A percentile compares a stretch with the other conserved stretches of the same genome.
Conservation (phyloP, 169 alveolate species). For the Theileria parva region DNA sequence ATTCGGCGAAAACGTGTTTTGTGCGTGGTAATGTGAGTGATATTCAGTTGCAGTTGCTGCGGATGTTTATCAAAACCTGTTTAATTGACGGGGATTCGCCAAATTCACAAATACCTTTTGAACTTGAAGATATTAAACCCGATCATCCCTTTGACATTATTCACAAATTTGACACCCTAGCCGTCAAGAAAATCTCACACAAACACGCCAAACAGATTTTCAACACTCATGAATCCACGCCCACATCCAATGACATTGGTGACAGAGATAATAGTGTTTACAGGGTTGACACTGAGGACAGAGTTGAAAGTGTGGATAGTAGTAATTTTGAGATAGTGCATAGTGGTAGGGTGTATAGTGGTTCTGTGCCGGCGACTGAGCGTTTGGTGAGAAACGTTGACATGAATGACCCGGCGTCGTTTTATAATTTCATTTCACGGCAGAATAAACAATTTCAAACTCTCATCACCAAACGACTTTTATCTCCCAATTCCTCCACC, state of each 20-base stretch:
- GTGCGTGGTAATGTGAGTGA: slow-evolving; percentile 47
- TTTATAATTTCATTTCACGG: slow-evolving; percentile 45
- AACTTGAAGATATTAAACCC: slow-evolving; percentile 7
- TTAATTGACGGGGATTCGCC: slow-evolving; percentile 24
- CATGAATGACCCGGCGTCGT: slow-evolving; percentile 18
- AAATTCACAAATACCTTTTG: not conserved
- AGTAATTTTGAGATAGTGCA: not conserved
- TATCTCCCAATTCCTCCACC: slow-evolving; percentile 16
- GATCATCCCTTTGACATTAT: slow-evolving; percentile 1
- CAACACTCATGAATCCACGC: not conserved
- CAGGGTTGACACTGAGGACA: not conserved
- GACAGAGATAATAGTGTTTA: not conserved
- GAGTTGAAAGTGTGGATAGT: not conserved
- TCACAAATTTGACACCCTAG: not conserved
- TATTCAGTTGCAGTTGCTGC: slow-evolving; percentile 49
- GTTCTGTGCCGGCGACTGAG: not conserved
- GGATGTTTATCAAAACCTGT: slow-evolving; percentile 29
- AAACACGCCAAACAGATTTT: slow-evolving; percentile 6
- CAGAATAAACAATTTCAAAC: slow-evolving; percentile 44
- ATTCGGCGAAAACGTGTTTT: slow-evolving; percentile 47
- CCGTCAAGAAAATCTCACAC: not conserved
- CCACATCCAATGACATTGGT: not conserved
- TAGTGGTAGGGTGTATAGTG: not conserved
- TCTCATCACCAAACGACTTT: slow-evolving; percentile 21
- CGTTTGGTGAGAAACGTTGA: slow-evolving; percentile 9